Conservation (phyloP, 2,329 filamentous ascomycete species). For the Aspergillus sp. region DNA sequence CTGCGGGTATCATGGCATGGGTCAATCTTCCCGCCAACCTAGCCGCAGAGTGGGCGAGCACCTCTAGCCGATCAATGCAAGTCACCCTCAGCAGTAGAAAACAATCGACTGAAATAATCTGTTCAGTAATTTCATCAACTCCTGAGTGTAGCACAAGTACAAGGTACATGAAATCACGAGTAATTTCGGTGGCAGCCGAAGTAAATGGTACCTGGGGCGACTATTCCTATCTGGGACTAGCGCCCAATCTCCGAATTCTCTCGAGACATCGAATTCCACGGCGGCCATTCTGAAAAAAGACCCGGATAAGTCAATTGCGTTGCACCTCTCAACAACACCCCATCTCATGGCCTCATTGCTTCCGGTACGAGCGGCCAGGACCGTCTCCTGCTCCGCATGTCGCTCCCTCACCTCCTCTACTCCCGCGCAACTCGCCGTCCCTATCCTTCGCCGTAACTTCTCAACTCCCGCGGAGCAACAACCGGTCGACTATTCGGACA, state of each 20-base stretch:
- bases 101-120: background rate
- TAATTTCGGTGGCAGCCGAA: background rate
- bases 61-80: background rate
- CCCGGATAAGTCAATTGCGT: constrained; percentile 11
- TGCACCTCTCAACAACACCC: constrained; percentile 19
- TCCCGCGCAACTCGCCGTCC: constrained; percentile 17
- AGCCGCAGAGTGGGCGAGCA: background rate
- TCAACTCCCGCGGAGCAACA: constrained; percentile 30
- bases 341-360: constrained; percentile 50
- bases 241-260: constrained; percentile 26
- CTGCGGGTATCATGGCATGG: background rate
- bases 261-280: constrained; percentile 20
- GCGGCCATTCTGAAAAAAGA: constrained; percentile 17
- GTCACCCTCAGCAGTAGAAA: background rate
- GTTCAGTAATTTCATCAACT: background rate
- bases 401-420: constrained; percentile 24
- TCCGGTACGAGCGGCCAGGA: constrained; percentile 42
- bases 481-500: constrained; percentile 33
- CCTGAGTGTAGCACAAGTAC: constrained; percentile 1
- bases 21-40: background rate
- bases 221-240: constrained; percentile 25
- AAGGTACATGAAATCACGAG: background rate
- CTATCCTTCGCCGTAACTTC: constrained; percentile 25
- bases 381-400: constrained; percentile 32
- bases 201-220: background rate